Evolutionary conservation across 352 stramenopile species (phyloP).

Genomic region (Pythium oligandrum): DNA sequence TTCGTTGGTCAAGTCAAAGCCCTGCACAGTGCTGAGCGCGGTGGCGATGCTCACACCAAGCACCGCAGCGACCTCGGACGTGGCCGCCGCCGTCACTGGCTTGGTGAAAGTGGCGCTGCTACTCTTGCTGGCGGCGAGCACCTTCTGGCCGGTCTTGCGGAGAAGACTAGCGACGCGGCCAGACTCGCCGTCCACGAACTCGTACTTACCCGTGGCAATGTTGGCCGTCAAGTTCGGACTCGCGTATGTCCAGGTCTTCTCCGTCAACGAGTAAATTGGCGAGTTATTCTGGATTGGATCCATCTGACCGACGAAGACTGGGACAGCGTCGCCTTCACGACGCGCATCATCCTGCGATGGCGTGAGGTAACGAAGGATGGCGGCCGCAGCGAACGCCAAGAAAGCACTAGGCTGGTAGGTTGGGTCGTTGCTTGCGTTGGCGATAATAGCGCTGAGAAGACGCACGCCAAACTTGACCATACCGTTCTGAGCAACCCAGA

Average conservation of each 20-base stretch:
- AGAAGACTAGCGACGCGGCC: constrained; percentile 23
- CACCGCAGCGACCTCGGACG: constrained; percentile 20
- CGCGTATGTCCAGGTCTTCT: constrained; percentile 42
- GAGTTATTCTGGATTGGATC: constrained; percentile 32
- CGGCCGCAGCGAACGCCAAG: constrained; percentile 47
- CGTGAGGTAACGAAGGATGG: constrained; percentile 46
- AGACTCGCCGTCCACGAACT: constrained; percentile 38
- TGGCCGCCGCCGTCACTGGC: constrained; percentile 20
- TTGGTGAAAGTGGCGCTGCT: constrained; percentile 32
- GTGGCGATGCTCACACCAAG: constrained; percentile 31
- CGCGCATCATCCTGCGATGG: constrained; percentile 26
- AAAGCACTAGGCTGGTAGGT: constrained; percentile 29
- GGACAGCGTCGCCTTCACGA: constrained; percentile 6
- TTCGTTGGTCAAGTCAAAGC: constrained; percentile 36
- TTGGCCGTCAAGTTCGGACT: constrained; percentile 34
- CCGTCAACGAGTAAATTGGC: constrained; percentile 23
- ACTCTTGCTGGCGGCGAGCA: constrained; percentile 30
- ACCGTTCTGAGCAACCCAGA: constrained; percentile 92
- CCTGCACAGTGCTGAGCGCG: constrained; percentile 29
- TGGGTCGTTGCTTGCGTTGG: constrained; percentile 16
- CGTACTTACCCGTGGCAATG: constrained; percentile 39
- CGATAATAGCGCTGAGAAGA: constrained; percentile 29
- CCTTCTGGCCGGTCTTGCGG: constrained; percentile 16
- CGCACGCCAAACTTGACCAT: constrained; percentile 42
- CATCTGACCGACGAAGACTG: constrained; percentile 39